A percentile compares a stretch with the other conserved stretches of the same genome.
Evolutionary conservation across 2,329 filamentous ascomycete genomes (phyloP).

Genomic region (Alternaria sp.): DNA sequence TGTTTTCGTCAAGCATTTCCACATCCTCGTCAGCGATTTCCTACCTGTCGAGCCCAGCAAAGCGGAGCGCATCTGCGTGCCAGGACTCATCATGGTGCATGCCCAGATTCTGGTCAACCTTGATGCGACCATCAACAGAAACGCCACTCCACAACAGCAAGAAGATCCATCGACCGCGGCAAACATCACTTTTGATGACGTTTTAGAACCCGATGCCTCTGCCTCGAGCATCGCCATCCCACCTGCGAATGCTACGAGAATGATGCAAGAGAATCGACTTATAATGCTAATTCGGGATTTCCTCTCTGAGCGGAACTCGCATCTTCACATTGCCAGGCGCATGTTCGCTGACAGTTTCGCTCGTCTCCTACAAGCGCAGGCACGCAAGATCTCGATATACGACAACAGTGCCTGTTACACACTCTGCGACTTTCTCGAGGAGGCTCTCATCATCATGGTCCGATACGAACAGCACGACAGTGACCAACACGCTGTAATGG

Average conservation of each 20-base stretch:
- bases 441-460: slow-evolving; percentile 72
- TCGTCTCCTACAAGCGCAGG: slow-evolving; percentile 73
- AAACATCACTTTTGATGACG: slow-evolving; percentile 70
- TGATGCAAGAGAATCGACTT: slow-evolving; percentile 88
- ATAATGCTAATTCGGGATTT: slow-evolving; percentile 84
- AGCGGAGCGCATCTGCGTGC: slow-evolving; percentile 68
- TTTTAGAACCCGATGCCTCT: slow-evolving; percentile 70
- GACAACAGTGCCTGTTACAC: slow-evolving; percentile 86
- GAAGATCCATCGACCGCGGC: slow-evolving; percentile 49
- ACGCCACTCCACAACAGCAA: slow-evolving; percentile 53
- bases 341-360: slow-evolving; percentile 80
- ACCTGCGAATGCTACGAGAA: slow-evolving; percentile 72
- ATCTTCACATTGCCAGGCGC: slow-evolving; percentile 64
- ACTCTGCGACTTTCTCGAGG: slow-evolving; percentile 89
- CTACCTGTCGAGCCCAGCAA: slow-evolving; percentile 56
- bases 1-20: slow-evolving; percentile 88
- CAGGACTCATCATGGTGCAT: slow-evolving; percentile 80
- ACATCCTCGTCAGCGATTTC: slow-evolving; percentile 75
- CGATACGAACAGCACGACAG: slow-evolving; percentile 61
- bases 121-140: slow-evolving; percentile 83
- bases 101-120: slow-evolving; percentile 80
- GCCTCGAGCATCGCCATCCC: slow-evolving; percentile 67
- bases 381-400: slow-evolving; percentile 77
- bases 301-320: slow-evolving; percentile 65
- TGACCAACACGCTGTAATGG: slow-evolving; percentile 59